Conservation (phyloP, 2,329 filamentous ascomycete genomes). For the Blastomyces gilchristii region DNA sequence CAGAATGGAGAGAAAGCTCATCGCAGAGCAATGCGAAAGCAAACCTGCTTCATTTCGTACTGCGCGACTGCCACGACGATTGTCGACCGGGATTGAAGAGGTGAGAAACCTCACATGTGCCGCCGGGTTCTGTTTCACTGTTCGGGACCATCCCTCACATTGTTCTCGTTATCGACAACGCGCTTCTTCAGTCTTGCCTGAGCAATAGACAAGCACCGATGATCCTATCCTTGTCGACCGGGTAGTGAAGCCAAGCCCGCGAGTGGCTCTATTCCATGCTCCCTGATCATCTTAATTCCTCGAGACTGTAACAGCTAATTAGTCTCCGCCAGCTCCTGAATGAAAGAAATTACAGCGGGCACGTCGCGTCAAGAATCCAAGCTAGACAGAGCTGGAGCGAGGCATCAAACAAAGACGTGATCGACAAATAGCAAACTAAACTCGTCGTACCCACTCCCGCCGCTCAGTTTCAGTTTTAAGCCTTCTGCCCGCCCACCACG, state of each 20-base stretch:
- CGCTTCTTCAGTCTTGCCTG: neutral
- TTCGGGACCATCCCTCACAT: conserved; percentile 3
- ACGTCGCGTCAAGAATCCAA: conserved; percentile 5
- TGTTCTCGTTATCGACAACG: conserved; percentile 1
- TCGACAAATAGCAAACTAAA: conserved; percentile 4
- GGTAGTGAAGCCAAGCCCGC: neutral
- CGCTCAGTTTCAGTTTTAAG: conserved; percentile 2
- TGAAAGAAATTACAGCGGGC: conserved; percentile 4
- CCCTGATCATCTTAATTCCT: conserved; percentile 10
- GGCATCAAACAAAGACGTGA: conserved; percentile 3
- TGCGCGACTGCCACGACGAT: conserved; percentile 4
- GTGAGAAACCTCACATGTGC: conserved; percentile 7
- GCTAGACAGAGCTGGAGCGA: conserved; percentile 5
- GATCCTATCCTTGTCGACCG: neutral
- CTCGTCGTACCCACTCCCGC: neutral
- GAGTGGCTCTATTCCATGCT: conserved; percentile 1
- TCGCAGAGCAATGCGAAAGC: neutral
- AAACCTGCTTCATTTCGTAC: conserved; percentile 3
- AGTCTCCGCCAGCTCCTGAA: conserved; percentile 6
- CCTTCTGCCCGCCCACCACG: neutral
- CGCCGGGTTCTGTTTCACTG: conserved; percentile 8
- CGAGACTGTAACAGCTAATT: conserved; percentile 4
- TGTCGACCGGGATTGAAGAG: conserved; percentile 3
- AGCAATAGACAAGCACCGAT: neutral
- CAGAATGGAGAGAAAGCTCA: neutral